Base-by-base conservation (phyloP, 805 yeast species). In the Candida mattraensis region DNA sequence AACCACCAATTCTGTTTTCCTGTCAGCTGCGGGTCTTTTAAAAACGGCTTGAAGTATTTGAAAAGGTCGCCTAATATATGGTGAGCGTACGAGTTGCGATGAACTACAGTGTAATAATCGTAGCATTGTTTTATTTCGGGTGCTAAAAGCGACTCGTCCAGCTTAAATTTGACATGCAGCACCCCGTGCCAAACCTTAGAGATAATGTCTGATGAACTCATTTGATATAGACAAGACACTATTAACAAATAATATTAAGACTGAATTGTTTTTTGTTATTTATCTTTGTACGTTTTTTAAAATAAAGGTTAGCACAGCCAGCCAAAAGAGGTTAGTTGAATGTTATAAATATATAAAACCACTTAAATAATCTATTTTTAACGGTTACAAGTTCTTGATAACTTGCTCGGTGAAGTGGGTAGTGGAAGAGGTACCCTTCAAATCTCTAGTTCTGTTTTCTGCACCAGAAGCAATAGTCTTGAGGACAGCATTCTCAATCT, bases 391-490 rank as follows among this genome's bases (percentile, higher is more conserved):
- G 70, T 82, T 77, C 56, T 71, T 70, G 65, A 93, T 89, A 56
- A 93, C 94, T 69, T 89, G 83, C 64, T 85, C 80, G 51, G 99
- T 89, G 76, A 87, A 93, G 66, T 83, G 88, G 53, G 76, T 50
- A 56, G 98, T 93, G 45, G 93, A 57, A 46, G 99, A 89, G 50
- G 84, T 61, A 66, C 99, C 99, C 70, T 84, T 85, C 70, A 93
- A 78, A 67, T 91, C 99, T 66, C 87, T 87, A 51, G 99, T 93
- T 81, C 95, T 87, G 79, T 86, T 85, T 66, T 84, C 93, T 50
- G 88, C 79, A 55, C 97, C 96, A 31, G 96, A 86, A 47, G 98
- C 98, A 61, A 93, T 85, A 51, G 98, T 87, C 61, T 67, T 73
- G 59, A 74, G 70, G 39, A 89, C 96, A 41, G 99, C 98, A 51